Evolutionary conservation across 371 early-diverging fungal genomes (phyloP).

Genomic region (Smittium mucronatum): DNA sequence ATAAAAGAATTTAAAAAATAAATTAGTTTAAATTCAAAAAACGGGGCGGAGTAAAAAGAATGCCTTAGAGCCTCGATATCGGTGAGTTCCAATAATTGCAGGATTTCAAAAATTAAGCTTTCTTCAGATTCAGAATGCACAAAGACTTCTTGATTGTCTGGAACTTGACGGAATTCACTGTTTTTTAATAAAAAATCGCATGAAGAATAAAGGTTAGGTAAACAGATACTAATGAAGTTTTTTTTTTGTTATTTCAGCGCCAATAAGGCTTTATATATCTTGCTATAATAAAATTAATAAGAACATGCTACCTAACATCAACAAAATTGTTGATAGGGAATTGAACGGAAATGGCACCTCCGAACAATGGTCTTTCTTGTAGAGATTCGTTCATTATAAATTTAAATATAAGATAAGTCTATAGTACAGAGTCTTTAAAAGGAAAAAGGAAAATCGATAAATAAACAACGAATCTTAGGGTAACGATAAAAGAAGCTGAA

Average conservation of each 20-base stretch:
- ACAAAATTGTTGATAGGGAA: slow-evolving; percentile 39
- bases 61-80: slow-evolving; percentile 45
- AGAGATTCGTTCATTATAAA: neutral
- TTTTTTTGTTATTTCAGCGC: too few relatives aligned
- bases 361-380: slow-evolving; percentile 36
- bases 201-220: slow-evolving; percentile 11
- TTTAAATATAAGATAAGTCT: too few relatives aligned
- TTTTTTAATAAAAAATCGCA: neutral
- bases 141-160: slow-evolving; percentile 81
- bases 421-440: neutral
- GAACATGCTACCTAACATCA: slow-evolving; percentile 36
- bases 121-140: slow-evolving; percentile 54
- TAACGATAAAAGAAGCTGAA: too few relatives aligned
- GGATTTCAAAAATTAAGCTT: slow-evolving; percentile 64
- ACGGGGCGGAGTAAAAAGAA: neutral
- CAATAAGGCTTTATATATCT: too few relatives aligned
- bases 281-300: too few relatives aligned
- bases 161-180: slow-evolving; percentile 61
- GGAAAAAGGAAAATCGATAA: neutral
- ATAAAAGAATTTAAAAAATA: slow-evolving; percentile 33
- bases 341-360: slow-evolving; percentile 49
- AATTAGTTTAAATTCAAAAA: slow-evolving; percentile 4
- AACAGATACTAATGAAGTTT: too few relatives aligned
- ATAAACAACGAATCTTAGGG: neutral
- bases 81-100: slow-evolving; percentile 43